Percentiles rank a stretch among this genome's conserved stretches.
phyloP scores from a whole-genome alignment of 1,284 basidiomycete genomes.

The Amylostereum areolatum region DNA sequence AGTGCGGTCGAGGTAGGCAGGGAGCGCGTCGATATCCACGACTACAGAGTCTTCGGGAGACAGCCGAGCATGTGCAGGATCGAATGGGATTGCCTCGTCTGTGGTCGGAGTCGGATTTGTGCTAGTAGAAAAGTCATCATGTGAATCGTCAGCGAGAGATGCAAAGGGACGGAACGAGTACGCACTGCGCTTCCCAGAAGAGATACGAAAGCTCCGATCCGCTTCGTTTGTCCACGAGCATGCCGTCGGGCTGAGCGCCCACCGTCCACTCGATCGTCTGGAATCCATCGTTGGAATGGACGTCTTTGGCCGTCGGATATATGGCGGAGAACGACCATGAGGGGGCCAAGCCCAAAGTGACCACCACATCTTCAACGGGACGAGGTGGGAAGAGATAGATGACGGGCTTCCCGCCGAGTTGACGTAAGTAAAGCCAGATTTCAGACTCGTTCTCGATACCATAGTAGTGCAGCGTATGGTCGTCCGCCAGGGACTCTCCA shows the following conservation, averaged over 20 bases:
- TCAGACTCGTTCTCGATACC: no score
- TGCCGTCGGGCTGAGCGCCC: conserved; percentile 18
- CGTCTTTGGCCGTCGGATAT: conserved; percentile 10
- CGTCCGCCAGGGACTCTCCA: no score
- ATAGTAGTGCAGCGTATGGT: no score
- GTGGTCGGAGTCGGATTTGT: not conserved
- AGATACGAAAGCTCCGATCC: conserved; percentile 23
- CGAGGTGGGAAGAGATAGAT: conserved; percentile 16
- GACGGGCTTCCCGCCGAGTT: conserved; percentile 4
- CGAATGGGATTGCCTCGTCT: conserved; percentile 3
- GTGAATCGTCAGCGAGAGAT: not conserved
- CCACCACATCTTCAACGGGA: conserved; percentile 4
- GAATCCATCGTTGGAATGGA: not conserved
- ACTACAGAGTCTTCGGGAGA: conserved; percentile 20
- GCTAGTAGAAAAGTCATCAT: not conserved
- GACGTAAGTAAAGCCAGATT: no score
- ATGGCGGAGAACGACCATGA: conserved; percentile 15
- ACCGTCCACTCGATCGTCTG: conserved; percentile 22
- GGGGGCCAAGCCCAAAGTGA: conserved; percentile 15
- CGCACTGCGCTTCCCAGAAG: conserved; percentile 28
- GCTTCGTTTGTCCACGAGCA: conserved; percentile 17
- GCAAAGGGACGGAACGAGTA: not conserved
- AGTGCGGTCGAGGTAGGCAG: conserved; percentile 29
- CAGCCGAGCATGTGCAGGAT: conserved; percentile 6
- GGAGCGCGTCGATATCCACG: conserved; percentile 20